These are phyloP conservation scores for Euphorbia neoarborescens DNA, from an alignment of 441 rosid species.

Conservation along the genomic window DNA sequence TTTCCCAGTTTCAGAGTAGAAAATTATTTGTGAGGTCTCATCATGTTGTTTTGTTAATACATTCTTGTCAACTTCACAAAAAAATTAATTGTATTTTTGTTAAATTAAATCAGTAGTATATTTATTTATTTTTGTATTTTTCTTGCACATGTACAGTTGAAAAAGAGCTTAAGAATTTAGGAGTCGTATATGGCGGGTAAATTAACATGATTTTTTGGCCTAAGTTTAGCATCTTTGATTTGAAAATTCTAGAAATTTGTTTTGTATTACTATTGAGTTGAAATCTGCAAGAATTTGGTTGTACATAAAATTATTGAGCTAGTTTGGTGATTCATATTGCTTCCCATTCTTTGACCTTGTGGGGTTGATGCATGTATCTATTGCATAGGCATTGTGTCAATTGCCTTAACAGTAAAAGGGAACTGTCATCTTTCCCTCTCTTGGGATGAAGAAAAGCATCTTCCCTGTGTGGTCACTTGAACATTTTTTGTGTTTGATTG, in stretches of 20 bases:
- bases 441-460: conserved; percentile 19
- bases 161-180: conserved; percentile 16
- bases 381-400: conserved; percentile 29
- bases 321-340: conserved; percentile 21
- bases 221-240: neutral
- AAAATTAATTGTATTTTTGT: neutral
- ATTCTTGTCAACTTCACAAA: neutral
- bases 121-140: conserved; percentile 11
- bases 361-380: conserved; percentile 31
- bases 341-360: conserved; percentile 26
- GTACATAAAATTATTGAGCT: conserved; percentile 23
- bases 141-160: conserved; percentile 11
- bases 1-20: neutral
- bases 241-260: neutral
- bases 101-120: conserved; percentile 3
- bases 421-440: conserved; percentile 17
- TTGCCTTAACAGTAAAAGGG: conserved; percentile 11
- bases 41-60: neutral
- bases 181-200: neutral
- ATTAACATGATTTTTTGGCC: neutral
- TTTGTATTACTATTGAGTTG: neutral
- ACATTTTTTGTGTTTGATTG: conserved; percentile 22
- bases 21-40: neutral
- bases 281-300: neutral
- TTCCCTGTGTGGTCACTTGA: conserved; percentile 15